phyloP scores from a whole-genome alignment of 345 rosid genomes.

The Zanthoxylum bungeanum region DNA sequence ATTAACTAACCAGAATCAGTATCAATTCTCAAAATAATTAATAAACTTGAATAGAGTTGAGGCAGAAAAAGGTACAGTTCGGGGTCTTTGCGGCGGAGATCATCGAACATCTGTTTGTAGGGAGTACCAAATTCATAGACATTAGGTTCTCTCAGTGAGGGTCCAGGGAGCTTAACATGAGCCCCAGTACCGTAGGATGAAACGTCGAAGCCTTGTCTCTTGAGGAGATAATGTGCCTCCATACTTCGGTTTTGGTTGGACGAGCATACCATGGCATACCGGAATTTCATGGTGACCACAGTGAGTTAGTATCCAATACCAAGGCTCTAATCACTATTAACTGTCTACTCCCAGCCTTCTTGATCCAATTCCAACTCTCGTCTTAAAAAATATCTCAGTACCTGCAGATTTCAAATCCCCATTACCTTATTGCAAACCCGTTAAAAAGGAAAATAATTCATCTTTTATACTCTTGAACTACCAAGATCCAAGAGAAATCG shows the following conservation, averaged over 20 bases:
- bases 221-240: slow-evolving; percentile 86
- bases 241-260: slow-evolving; percentile 88
- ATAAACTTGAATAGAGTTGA: background rate
- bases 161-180: slow-evolving; percentile 90
- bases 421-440: background rate
- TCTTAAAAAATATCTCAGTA: background rate
- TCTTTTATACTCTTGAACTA: background rate
- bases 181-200: slow-evolving; percentile 91
- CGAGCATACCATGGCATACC: slow-evolving; percentile 93
- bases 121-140: slow-evolving; percentile 97
- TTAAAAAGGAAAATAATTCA: no score
- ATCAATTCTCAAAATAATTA: background rate
- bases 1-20: background rate
- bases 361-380: background rate
- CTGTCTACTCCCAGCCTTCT: background rate
- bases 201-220: slow-evolving; percentile 91
- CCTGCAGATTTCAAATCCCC: background rate
- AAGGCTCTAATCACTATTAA: no score
- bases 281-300: slow-evolving; percentile 56
- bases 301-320: no score
- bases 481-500: background rate
- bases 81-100: slow-evolving; percentile 92
- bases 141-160: slow-evolving; percentile 82
- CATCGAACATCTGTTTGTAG: slow-evolving; percentile 93
- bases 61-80: slow-evolving; percentile 61